Evolutionary conservation across 768 basidiomycete genomes (phyloP).

Genomic region (Amanita pallidorosea): DNA sequence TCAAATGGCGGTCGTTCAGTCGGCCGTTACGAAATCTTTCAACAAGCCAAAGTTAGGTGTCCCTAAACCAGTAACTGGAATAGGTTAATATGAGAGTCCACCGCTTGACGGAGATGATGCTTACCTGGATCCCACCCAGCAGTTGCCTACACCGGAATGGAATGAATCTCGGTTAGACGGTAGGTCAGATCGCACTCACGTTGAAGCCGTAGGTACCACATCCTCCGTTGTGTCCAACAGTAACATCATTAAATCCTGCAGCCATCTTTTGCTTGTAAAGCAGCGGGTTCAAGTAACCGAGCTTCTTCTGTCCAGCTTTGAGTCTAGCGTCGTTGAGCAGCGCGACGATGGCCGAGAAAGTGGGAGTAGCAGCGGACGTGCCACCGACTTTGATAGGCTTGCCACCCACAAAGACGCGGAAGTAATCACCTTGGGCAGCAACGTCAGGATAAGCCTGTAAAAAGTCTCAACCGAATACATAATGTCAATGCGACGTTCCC

Average conservation of each 20-base stretch:
- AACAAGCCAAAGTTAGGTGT: conserved; percentile 45
- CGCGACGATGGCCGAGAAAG: conserved; percentile 49
- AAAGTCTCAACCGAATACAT: not conserved
- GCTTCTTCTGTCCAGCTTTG: conserved; percentile 24
- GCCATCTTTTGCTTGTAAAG: conserved; percentile 30
- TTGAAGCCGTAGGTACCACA: conserved; percentile 58
- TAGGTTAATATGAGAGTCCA: not conserved
- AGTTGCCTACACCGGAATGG: conserved; percentile 22
- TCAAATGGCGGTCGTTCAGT: too few species aligned
- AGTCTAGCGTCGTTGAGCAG: conserved; percentile 53
- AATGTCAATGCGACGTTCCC: not conserved
- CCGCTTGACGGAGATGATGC: conserved; percentile 8
- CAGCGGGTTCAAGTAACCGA: conserved; percentile 60
- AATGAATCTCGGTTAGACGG: not conserved
- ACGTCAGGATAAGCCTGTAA: conserved; percentile 53
- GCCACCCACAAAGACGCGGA: conserved; percentile 36
- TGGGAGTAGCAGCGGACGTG: conserved; percentile 53
- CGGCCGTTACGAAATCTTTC: conserved; percentile 19
- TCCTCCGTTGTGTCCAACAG: conserved; percentile 36
- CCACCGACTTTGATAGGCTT: conserved; percentile 29
- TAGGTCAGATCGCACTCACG: conserved; percentile 19
- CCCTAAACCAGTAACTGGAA: conserved; percentile 38
- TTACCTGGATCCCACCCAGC: conserved; percentile 50
- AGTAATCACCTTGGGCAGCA: conserved; percentile 41
- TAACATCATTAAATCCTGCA: conserved; percentile 44